Evolutionary conservation across 805 yeast genomes (phyloP).

Genomic region (Barnettozyma siamensis): DNA sequence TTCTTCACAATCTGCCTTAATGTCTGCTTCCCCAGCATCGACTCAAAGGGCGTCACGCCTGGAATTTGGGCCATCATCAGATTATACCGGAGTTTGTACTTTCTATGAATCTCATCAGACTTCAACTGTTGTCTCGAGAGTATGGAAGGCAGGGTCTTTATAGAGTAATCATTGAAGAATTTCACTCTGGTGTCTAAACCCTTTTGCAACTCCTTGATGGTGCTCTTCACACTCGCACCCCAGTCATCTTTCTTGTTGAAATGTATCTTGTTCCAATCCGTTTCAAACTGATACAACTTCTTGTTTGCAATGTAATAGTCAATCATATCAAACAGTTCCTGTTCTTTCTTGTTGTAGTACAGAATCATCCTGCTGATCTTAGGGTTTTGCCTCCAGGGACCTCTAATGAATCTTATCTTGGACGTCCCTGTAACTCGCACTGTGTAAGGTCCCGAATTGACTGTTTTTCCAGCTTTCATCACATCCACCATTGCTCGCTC

Average conservation of each 20-base stretch:
- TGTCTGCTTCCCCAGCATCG: conserved; percentile 9
- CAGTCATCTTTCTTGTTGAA: conserved; percentile 17
- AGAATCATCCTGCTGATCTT: conserved; percentile 14
- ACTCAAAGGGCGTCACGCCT: conserved; percentile 17
- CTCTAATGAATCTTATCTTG: conserved; percentile 14
- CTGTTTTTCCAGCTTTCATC: conserved; percentile 1
- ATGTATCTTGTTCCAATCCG: conserved; percentile 12
- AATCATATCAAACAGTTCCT: conserved; percentile 9
- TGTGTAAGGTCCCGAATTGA: conserved; percentile 17
- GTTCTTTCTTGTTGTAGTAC: conserved; percentile 10
- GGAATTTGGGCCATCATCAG: conserved; percentile 14
- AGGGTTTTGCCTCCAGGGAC: conserved; percentile 17
- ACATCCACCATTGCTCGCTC: conserved; percentile 14
- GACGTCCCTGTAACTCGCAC: conserved; percentile 12
- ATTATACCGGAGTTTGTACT: conserved; percentile 20
- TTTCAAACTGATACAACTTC: conserved; percentile 13
- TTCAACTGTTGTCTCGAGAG: conserved; percentile 8
- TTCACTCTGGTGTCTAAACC: not conserved
- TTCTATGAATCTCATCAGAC: conserved; percentile 22
- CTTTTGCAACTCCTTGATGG: conserved; percentile 9
- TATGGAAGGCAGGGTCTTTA: conserved; percentile 10
- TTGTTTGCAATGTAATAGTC: conserved; percentile 8
- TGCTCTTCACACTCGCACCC: conserved; percentile 22
- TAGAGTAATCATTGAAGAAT: conserved; percentile 18
- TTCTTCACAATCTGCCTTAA: conserved; percentile 13